Conservation (phyloP, 2,329 filamentous ascomycete species). For the Phaeosphaeria sp. region DNA sequence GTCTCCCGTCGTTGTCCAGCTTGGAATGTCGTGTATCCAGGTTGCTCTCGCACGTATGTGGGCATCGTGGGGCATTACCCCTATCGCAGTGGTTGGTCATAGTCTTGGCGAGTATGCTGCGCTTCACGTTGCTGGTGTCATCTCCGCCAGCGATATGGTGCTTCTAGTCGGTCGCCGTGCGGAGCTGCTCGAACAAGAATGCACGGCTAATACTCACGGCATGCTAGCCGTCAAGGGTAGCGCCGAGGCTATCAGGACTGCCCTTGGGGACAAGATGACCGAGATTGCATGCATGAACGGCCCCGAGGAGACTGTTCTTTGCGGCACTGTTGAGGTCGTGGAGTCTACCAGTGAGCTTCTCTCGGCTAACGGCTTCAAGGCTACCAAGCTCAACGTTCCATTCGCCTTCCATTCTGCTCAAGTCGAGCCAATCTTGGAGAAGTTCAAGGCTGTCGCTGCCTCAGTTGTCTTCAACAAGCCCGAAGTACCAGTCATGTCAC, state of each 20-base stretch:
- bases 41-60: slow-evolving; percentile 62
- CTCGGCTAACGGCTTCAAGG: slow-evolving; percentile 63
- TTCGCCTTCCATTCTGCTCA: slow-evolving; percentile 73
- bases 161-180: slow-evolving; percentile 75
- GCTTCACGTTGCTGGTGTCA: slow-evolving; percentile 72
- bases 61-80: slow-evolving; percentile 61
- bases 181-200: slow-evolving; percentile 68
- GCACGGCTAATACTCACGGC: slow-evolving; percentile 69
- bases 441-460: slow-evolving; percentile 63
- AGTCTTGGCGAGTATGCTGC: slow-evolving; percentile 78
- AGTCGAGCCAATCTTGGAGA: slow-evolving; percentile 67
- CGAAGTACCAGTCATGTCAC: slow-evolving; percentile 69
- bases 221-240: slow-evolving; percentile 68
- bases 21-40: slow-evolving; percentile 61
- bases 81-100: slow-evolving; percentile 60
- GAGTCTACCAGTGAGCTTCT: slow-evolving; percentile 60
- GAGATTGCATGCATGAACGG: slow-evolving; percentile 78
- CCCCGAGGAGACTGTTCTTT: slow-evolving; percentile 76
- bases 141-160: slow-evolving; percentile 74
- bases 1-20: slow-evolving; percentile 60
- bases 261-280: slow-evolving; percentile 57
- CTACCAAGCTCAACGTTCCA: slow-evolving; percentile 68
- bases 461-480: slow-evolving; percentile 65
- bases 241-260: slow-evolving; percentile 60
- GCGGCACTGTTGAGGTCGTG: slow-evolving; percentile 66